These are phyloP conservation scores for Eucalyptus erythrocorys DNA, from an alignment of 345 rosid genomes.

Conservation along the genomic window DNA sequence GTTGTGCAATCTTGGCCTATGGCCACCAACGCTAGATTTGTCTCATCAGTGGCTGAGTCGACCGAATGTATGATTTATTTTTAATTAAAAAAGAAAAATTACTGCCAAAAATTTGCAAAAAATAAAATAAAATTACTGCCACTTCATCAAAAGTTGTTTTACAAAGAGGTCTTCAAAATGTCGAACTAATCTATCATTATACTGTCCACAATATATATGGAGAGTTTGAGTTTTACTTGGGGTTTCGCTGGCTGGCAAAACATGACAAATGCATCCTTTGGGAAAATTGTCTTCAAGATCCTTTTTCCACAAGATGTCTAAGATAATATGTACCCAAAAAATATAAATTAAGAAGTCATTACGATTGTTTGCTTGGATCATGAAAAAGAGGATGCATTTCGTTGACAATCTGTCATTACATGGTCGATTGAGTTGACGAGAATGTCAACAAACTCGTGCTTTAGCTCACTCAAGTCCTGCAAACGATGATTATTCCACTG, in stretches of 20 bases:
- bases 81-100: no score
- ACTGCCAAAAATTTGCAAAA: no score
- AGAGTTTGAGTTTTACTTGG: neutral
- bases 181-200: neutral
- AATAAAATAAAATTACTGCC: no score
- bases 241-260: neutral
- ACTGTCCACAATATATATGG: neutral
- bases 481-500: neutral
- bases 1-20: no score
- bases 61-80: no score
- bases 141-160: no score
- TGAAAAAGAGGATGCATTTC: neutral
- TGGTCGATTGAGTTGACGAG: neutral
- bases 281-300: neutral
- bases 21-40: no score
- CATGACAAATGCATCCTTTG: neutral
- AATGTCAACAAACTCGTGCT: neutral
- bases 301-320: neutral
- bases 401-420: neutral
- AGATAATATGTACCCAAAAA: neutral
- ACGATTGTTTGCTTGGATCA: neutral
- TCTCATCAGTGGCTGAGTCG: fast-evolving
- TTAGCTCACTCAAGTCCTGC: neutral
- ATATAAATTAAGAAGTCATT: neutral
- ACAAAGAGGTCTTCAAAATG: no score